These are phyloP conservation scores for Corinectria fuckeliana DNA, from an alignment of 2,329 filamentous ascomycete species.

Conservation along the genomic window DNA sequence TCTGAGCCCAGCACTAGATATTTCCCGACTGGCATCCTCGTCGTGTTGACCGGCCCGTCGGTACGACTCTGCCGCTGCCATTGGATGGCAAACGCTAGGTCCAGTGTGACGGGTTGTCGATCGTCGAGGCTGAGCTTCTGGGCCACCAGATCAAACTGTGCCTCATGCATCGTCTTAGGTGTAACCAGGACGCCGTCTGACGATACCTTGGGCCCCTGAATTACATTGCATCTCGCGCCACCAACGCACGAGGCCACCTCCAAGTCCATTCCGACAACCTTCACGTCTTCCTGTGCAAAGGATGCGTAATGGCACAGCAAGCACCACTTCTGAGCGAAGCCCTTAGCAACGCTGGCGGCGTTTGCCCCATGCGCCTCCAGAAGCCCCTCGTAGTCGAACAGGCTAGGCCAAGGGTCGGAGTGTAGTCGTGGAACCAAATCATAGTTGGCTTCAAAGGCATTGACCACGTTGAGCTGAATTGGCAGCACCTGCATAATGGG, in stretches of 20 bases:
- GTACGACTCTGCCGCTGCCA: slow-evolving; percentile 69
- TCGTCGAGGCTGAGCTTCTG: slow-evolving; percentile 85
- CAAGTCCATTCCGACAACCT: slow-evolving; percentile 68
- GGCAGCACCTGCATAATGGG: slow-evolving; percentile 77
- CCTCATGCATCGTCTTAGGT: slow-evolving; percentile 74
- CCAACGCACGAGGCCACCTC: slow-evolving; percentile 66
- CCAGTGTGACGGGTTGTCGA: slow-evolving; percentile 74
- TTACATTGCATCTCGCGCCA: slow-evolving; percentile 63
- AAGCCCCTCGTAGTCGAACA: slow-evolving; percentile 71
- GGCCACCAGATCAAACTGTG: slow-evolving; percentile 74
- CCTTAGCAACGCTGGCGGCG: slow-evolving; percentile 48
- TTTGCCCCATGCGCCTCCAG: slow-evolving; percentile 44
- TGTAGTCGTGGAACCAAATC: slow-evolving; percentile 84
- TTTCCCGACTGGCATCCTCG: slow-evolving; percentile 77
- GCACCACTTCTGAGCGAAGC: slow-evolving; percentile 82
- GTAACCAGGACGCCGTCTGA: slow-evolving; percentile 57
- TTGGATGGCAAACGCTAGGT: slow-evolving; percentile 74
- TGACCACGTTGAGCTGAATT: slow-evolving; percentile 74
- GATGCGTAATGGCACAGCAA: slow-evolving; percentile 77
- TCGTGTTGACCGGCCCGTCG: slow-evolving; percentile 58
- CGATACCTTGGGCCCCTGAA: slow-evolving; percentile 48
- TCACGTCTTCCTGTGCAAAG: slow-evolving; percentile 75
- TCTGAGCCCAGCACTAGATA: slow-evolving; percentile 83
- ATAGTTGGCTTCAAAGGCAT: slow-evolving; percentile 91
- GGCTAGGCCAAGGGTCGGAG: slow-evolving; percentile 81